Conservation (phyloP, 73 alveolate species). For the Paramecium biaurelia region DNA sequence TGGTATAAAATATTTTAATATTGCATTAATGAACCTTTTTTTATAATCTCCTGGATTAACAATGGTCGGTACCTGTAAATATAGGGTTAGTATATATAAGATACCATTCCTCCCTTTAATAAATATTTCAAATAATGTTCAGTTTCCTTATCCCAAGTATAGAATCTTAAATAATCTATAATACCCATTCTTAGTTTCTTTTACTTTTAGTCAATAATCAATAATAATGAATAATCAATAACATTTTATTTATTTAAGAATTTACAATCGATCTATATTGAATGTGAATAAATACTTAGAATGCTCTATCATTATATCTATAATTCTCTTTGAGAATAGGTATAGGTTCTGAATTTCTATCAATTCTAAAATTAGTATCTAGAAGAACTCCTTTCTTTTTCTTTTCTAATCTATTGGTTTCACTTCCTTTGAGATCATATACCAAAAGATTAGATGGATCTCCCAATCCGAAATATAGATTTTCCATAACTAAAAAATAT, state of each 20-base stretch:
- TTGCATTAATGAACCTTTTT: constrained; percentile 11
- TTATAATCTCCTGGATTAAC: constrained; percentile 41
- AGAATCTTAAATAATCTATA: constrained; percentile 25
- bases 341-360: constrained; percentile 57
- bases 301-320: constrained; percentile 34
- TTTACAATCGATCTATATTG: background rate
- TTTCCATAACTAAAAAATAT: constrained; percentile 57
- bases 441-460: background rate
- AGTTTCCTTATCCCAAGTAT: constrained; percentile 49
- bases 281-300: background rate
- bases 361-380: constrained; percentile 59
- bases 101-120: constrained; percentile 35
- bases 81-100: background rate
- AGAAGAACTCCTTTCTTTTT: constrained; percentile 26
- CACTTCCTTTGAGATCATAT: constrained; percentile 59
- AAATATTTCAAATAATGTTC: constrained; percentile 5
- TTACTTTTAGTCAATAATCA: background rate
- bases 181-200: constrained; percentile 32
- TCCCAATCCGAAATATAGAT: constrained; percentile 56
- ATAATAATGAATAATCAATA: constrained; percentile 5
- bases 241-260: background rate
- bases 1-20: constrained; percentile 14
- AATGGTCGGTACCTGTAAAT: background rate
- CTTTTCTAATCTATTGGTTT: constrained; percentile 30
- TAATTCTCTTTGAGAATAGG: background rate